A percentile compares a stretch with the other conserved stretches of the same genome.
Conservation (phyloP, 768 basidiomycete species). For the Albatrellus ellisii region DNA sequence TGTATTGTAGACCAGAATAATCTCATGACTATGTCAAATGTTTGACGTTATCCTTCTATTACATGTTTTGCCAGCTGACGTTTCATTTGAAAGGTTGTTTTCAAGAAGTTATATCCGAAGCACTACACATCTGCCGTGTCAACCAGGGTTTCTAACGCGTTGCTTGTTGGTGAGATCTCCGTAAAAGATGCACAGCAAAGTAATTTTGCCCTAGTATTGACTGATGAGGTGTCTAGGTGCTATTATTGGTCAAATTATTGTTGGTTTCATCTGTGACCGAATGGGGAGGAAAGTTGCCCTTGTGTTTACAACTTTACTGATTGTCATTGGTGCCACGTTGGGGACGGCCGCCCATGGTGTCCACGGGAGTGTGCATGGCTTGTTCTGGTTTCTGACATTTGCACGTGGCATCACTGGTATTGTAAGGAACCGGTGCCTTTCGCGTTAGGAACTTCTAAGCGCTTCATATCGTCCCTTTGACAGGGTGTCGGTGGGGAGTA, state of each 20-base stretch:
- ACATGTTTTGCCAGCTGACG: not conserved
- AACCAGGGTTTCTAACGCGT: constrained; percentile 57
- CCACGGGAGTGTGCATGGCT: constrained; percentile 37
- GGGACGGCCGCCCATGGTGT: constrained; percentile 57
- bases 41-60: constrained; percentile 15
- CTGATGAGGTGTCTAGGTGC: constrained; percentile 29
- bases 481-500: constrained; percentile 72
- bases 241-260: constrained; percentile 44
- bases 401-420: constrained; percentile 60
- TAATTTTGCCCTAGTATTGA: not conserved
- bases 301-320: constrained; percentile 51
- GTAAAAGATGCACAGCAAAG: constrained; percentile 1
- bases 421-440: constrained; percentile 22
- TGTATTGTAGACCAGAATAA: constrained; percentile 46
- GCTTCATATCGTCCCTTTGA: not conserved
- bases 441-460: not conserved
- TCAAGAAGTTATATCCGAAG: constrained; percentile 49
- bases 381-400: constrained; percentile 67
- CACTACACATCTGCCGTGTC: constrained; percentile 47
- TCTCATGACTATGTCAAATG: constrained; percentile 58
- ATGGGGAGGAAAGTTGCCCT: constrained; percentile 68
- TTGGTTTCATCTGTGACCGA: constrained; percentile 61
- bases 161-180: constrained; percentile 45
- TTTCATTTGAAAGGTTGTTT: constrained; percentile 38
- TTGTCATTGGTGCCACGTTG: constrained; percentile 56